Evolutionary conservation across 2,329 filamentous ascomycete genomes (phyloP).

Genomic region (Fusarium sp.): DNA sequence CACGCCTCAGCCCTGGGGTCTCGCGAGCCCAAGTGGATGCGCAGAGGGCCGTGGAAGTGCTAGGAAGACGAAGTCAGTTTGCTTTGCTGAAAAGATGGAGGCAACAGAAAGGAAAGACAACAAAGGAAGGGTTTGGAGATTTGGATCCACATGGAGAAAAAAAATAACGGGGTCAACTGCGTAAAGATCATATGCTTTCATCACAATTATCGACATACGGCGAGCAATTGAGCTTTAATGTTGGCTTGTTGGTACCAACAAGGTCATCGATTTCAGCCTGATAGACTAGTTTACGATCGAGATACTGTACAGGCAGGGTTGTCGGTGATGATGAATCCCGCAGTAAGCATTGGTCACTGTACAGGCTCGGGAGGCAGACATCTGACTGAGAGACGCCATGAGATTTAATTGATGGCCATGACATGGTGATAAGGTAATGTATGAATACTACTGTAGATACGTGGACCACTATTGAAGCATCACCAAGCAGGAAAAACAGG

Average conservation of each 20-base stretch:
- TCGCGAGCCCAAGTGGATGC: slow-evolving; percentile 30
- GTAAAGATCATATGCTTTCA: slow-evolving; percentile 6
- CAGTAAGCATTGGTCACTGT: background rate
- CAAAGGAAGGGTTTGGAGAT: slow-evolving; percentile 23
- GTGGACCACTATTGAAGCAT: slow-evolving; percentile 5
- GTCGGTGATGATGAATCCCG: background rate
- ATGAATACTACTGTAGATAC: slow-evolving; percentile 6
- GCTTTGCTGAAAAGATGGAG: slow-evolving; percentile 15
- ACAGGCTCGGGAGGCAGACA: background rate
- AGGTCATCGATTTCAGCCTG: background rate
- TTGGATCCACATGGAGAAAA: slow-evolving; percentile 18
- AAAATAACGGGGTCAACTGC: slow-evolving; percentile 7
- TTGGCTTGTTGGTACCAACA: background rate
- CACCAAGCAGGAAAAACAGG: slow-evolving; percentile 15
- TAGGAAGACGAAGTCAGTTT: slow-evolving; percentile 28
- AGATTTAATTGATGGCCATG: background rate
- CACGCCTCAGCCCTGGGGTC: slow-evolving; percentile 25
- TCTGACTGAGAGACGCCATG: background rate
- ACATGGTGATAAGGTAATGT: background rate
- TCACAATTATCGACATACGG: background rate
- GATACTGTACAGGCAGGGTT: background rate
- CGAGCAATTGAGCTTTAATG: background rate
- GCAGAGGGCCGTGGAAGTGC: slow-evolving; percentile 38
- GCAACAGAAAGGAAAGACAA: slow-evolving; percentile 9
- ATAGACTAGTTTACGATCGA: background rate